These are phyloP conservation scores for Gelatoporia subvermispora DNA, from an alignment of 768 basidiomycete genomes.

Conservation along the genomic window DNA sequence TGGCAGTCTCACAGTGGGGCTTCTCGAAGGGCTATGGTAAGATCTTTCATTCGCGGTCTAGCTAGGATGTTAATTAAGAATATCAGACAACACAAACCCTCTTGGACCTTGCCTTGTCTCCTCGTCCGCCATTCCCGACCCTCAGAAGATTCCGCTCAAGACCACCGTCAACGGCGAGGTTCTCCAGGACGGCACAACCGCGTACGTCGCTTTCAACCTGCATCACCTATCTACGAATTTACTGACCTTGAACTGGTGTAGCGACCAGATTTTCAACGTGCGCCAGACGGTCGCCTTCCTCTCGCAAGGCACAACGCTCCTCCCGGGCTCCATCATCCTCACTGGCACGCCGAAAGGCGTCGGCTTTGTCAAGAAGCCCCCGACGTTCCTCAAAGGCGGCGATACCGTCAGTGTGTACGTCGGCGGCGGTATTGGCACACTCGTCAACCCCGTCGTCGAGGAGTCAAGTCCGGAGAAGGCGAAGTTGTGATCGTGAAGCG, in stretches of 20 bases:
- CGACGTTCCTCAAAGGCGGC: slow-evolving; percentile 65
- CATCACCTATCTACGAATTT: not conserved
- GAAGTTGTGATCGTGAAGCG: slow-evolving; percentile 33
- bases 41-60: slow-evolving; percentile 9
- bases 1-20: slow-evolving; percentile 79
- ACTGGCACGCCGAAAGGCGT: slow-evolving; percentile 83
- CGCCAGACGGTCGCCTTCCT: slow-evolving; percentile 75
- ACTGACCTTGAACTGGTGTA: slow-evolving; percentile 22
- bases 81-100: slow-evolving; percentile 61
- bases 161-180: slow-evolving; percentile 60
- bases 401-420: slow-evolving; percentile 69
- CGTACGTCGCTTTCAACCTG: slow-evolving; percentile 40
- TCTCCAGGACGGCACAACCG: slow-evolving; percentile 75
- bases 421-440: slow-evolving; percentile 70
- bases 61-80: not conserved
- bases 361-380: slow-evolving; percentile 71
- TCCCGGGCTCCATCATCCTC: slow-evolving; percentile 76
- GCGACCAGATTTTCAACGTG: slow-evolving; percentile 79
- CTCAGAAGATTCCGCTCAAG: slow-evolving; percentile 59
- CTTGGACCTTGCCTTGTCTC: slow-evolving; percentile 81
- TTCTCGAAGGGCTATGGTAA: slow-evolving; percentile 85
- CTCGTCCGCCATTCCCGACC: slow-evolving; percentile 55
- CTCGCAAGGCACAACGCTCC: slow-evolving; percentile 80
- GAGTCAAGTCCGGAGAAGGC: slow-evolving; percentile 38
- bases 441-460: slow-evolving; percentile 75